Percentiles rank a stretch among this genome's conserved stretches.
phyloP scores from a whole-genome alignment of 495 filamentous ascomycete species.

The Xylaria cubensis region DNA sequence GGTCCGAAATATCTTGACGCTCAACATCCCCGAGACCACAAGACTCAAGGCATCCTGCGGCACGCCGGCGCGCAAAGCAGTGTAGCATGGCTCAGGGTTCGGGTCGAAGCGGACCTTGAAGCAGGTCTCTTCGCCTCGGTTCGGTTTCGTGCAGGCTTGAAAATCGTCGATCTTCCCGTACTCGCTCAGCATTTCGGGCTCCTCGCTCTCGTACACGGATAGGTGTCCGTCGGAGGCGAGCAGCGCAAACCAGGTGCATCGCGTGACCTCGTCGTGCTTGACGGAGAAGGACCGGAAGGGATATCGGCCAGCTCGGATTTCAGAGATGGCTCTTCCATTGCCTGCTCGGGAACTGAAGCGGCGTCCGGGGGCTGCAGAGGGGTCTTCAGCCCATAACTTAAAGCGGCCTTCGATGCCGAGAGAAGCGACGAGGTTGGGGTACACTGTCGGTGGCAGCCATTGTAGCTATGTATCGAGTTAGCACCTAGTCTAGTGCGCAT shows the following conservation, averaged over 20 bases:
- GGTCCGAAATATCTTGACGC: constrained; percentile 80
- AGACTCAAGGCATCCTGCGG: constrained; percentile 74
- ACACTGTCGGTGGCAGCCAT: constrained; percentile 70
- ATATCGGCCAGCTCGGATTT: constrained; percentile 49
- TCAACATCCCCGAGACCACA: constrained; percentile 83
- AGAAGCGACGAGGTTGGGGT: constrained; percentile 63
- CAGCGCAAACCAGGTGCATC: constrained; percentile 81
- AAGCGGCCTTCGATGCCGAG: constrained; percentile 87
- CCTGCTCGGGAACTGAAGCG: constrained; percentile 66
- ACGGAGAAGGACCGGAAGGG: constrained; percentile 77
- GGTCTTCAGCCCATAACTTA: constrained; percentile 90
- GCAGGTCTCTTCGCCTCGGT: constrained; percentile 79
- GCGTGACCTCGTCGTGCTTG: constrained; percentile 69
- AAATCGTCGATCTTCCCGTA: constrained; percentile 76
- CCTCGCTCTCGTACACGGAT: constrained; percentile 82
- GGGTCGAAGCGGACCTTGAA: constrained; percentile 88
- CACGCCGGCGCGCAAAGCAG: constrained; percentile 76
- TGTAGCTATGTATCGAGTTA: constrained; percentile 62
- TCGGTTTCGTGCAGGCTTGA: constrained; percentile 64
- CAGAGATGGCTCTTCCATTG: constrained; percentile 50
- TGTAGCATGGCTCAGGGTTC: constrained; percentile 77
- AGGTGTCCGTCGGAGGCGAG: constrained; percentile 82
- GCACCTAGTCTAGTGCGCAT: neutral
- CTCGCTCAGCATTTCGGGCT: constrained; percentile 78
- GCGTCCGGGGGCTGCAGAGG: constrained; percentile 73